These are phyloP conservation scores for Termitomyces sp. DNA, from an alignment of 768 basidiomycete species.

Conservation along the genomic window DNA sequence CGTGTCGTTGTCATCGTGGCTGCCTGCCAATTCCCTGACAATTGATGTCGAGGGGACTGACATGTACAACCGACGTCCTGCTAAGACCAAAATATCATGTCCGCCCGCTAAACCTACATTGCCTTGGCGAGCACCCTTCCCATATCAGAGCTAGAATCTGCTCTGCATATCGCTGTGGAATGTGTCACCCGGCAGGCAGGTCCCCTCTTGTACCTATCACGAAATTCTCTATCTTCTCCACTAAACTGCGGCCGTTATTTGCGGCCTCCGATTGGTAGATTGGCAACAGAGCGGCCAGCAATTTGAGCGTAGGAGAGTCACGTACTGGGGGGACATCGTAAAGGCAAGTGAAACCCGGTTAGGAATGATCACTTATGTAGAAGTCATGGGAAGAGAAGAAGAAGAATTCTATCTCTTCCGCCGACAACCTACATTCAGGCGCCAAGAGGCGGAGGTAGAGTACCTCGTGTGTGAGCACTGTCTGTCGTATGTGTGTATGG, in stretches of 20 bases:
- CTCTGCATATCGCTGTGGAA: not conserved
- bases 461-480: not conserved
- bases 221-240: not conserved
- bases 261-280: not conserved
- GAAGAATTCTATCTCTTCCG: not conserved
- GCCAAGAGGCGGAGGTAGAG: not conserved
- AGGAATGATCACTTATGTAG: not conserved
- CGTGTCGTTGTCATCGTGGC: not conserved
- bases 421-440: not conserved
- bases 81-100: too few relatives aligned
- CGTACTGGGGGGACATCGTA: not conserved
- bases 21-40: conserved; percentile 9
- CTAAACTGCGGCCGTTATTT: not conserved
- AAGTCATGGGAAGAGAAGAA: not conserved
- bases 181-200: not conserved
- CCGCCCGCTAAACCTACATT: not conserved
- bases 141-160: not conserved
- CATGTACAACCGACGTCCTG: not conserved
- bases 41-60: not conserved
- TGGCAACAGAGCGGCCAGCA: not conserved
- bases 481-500: too few relatives aligned
- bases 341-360: not conserved
- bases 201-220: not conserved
- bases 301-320: not conserved
- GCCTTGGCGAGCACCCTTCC: not conserved